Base-by-base conservation (phyloP, 1,284 basidiomycete species). In the Ganoderma multipileum region DNA sequence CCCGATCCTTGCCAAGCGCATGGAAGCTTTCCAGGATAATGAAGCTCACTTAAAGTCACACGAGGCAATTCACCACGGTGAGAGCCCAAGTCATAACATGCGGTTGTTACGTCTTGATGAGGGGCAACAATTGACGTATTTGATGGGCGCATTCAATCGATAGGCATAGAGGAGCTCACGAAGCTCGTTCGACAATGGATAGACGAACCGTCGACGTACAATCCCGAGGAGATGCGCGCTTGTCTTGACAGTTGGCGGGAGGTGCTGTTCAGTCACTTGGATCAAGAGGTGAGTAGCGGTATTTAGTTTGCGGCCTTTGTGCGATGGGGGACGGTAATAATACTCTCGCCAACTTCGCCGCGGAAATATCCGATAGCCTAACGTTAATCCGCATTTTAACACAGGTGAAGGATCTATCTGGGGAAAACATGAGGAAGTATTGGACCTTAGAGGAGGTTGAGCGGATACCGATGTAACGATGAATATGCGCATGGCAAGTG, bases 211-310 rank as follows among this genome's bases (percentile, higher is more conserved):
- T 79, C 82, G 0, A 79, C 81, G 2, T 92, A 91, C 76, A 86
- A 86, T 26, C 86, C 89, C 0, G 73, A 77, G 8, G 85, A 88
- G 71, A 85, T 93, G 81, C 83, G 84, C 64, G 83, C 73, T 2
- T 89, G 88, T 73, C 80, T 92, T 69, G 91, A 92, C 74, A 81
- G 83, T 30, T 91, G 91, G 79, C 80, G 86, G 44, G 87, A 87
- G 36, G 87, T 90, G 8, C 79, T 93, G n/a, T 91, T 91, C 79
- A 78, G 75, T 28, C 91, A 92, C 78, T 81, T 93, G 6, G 89
- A 91, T 73, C 83, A 91, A 75, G 91, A 93, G 81, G 90, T 89
- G 69, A 28, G 71, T 41, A 11, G 39, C 18, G n/a, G 60, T 23
- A 57, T 52, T 41, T 39, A 52, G 68, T 33, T 41, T 18, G 26